Evolutionary conservation across 73 alveolate genomes (phyloP).

Genomic region (Loxodes magnus): DNA sequence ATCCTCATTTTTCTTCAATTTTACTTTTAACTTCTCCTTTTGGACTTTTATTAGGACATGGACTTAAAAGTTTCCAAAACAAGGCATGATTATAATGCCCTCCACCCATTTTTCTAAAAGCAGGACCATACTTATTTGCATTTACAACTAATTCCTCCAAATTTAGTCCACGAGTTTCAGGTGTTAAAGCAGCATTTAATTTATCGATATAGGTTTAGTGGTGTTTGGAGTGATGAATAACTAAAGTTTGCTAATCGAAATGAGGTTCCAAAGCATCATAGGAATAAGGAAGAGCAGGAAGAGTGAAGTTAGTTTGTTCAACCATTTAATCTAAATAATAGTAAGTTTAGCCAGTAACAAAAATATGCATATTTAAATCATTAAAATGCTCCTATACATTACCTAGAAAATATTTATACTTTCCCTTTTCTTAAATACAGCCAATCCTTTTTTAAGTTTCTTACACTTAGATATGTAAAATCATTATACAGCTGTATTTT

Average conservation of each 20-base stretch:
- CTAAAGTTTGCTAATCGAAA: constrained; percentile 30
- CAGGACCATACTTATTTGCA: not conserved
- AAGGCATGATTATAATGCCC: constrained; percentile 45
- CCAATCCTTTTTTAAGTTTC: too few species aligned
- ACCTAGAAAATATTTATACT: too few species aligned
- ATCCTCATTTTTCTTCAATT: constrained; percentile 18
- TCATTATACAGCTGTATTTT: too few species aligned
- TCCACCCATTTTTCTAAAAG: constrained; percentile 16
- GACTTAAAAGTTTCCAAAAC: constrained; percentile 35
- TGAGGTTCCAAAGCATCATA: constrained; percentile 36
- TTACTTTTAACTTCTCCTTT: constrained; percentile 19
- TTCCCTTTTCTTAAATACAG: too few species aligned
- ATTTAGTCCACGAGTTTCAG: not conserved
- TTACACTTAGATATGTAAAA: too few species aligned
- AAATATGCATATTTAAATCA: too few species aligned
- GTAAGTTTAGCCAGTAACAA: too few species aligned
- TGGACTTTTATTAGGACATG: constrained; percentile 25
- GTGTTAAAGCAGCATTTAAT: constrained; percentile 19
- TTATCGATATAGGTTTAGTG: constrained; percentile 33
- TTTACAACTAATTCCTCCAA: not conserved
- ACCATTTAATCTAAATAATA: too few species aligned
- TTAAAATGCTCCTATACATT: too few species aligned
- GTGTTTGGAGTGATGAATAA: constrained; percentile 29
- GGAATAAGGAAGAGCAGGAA: constrained; percentile 32
- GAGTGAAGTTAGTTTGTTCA: too few species aligned